Evolutionary conservation across 2,329 filamentous ascomycete genomes (phyloP), one percentile per base, ranked within the genome.

Genomic region (Davidsoniella eucalypti): DNA sequence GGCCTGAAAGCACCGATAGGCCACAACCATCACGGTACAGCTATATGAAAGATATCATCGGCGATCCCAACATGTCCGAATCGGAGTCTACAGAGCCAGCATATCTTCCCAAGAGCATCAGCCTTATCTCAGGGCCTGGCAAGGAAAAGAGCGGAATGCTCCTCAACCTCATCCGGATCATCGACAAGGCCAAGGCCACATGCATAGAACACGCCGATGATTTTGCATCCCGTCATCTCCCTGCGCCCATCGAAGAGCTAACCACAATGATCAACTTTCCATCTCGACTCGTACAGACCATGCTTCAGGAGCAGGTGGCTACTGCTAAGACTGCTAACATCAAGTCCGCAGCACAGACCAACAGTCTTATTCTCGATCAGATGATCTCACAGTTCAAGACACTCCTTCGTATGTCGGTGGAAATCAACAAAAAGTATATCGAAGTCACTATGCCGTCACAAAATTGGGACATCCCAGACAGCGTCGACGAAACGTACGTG

Each of bases 381-480:
- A 94, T 96, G 85, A 95, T 98, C 55, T 75, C 84, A 0, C 92
- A 98, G 61, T 96, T 98, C 58, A 88, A 94, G 64, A 85, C 95
- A 42, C 69, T 96, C 50, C 78, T 98, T 55, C 87, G 85, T 60
- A 80, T 96, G 56, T 90, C 92, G 29, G 88, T 94, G 54, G 77
- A 82, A 55, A 94, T 96, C 65, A 98, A 96, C 65, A 77, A 84
- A 59, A 84, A 90, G 56, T 95, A 94, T 61, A 73, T 84, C 36
- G 70, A 78, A 23, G 87, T 96, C 47, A 86, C 87, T 18, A 78
- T 86, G 57, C 84, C 87, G 0, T 84, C 96, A 63, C 79, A 84
- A 17, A 90, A 92, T 44, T 98, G 92, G 92, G 87, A 96, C 58
- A 67, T 96, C 50, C 92, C 92, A 2, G 87, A 88, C 7, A 95